Conservation (phyloP, 495 filamentous ascomycete genomes). For the Penicillium cosmopolitanum region DNA sequence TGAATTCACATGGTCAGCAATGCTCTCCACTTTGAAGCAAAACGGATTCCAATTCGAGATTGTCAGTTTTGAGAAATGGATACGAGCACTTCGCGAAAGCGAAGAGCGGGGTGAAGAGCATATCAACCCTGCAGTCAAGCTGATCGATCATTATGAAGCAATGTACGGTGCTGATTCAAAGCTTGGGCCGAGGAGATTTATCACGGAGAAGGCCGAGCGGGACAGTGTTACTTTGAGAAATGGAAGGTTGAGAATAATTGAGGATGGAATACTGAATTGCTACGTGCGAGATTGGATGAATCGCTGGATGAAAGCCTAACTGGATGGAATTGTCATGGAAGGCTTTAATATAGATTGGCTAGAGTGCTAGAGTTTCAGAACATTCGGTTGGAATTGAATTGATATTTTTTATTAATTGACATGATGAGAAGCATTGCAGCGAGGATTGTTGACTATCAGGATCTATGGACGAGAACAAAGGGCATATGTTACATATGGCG, state of each 20-base stretch:
- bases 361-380: not conserved
- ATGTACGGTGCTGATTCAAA: slow-evolving; percentile 27
- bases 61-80: slow-evolving; percentile 52
- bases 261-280: slow-evolving; percentile 40
- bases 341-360: not conserved
- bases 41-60: slow-evolving; percentile 51
- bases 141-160: slow-evolving; percentile 57
- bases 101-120: slow-evolving; percentile 49
- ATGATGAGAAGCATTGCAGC: no score
- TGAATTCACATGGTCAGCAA: slow-evolving; percentile 54
- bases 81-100: slow-evolving; percentile 45
- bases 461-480: slow-evolving; percentile 8
- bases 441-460: not conserved
- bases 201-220: slow-evolving; percentile 40
- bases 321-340: not conserved
- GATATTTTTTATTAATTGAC: not conserved
- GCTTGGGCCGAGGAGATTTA: slow-evolving; percentile 24
- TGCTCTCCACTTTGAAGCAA: slow-evolving; percentile 49
- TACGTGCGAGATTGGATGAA: slow-evolving; percentile 43
- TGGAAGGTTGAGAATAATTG: slow-evolving; percentile 37
- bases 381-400: not conserved
- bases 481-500: slow-evolving; percentile 17
- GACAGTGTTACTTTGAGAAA: slow-evolving; percentile 42
- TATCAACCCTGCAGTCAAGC: slow-evolving; percentile 61
- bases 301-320: slow-evolving; percentile 28